Conservation (phyloP, 805 yeast species). For the Suhomyces vadensis region DNA sequence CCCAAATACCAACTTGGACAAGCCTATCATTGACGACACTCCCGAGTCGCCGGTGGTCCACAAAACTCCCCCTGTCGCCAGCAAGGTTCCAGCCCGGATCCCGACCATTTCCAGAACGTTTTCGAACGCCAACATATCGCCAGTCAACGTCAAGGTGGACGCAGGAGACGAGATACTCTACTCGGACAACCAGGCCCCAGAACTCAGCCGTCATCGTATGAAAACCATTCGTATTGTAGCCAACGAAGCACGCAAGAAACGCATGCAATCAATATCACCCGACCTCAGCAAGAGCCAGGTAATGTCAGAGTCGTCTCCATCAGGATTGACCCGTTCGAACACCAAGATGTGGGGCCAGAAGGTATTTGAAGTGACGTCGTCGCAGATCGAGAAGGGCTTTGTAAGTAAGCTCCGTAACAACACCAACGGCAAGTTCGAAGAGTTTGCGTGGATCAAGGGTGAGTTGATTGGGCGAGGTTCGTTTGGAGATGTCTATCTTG, state of each 20-base stretch:
- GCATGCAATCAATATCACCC: constrained; percentile 14
- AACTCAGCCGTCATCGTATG: constrained; percentile 57
- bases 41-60: constrained; percentile 50
- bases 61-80: neutral
- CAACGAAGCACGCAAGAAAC: constrained; percentile 65
- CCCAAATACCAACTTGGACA: constrained; percentile 89
- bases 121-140: constrained; percentile 44
- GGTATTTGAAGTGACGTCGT: constrained; percentile 85
- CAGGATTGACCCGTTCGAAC: constrained; percentile 62
- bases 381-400: constrained; percentile 59
- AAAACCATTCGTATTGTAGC: constrained; percentile 94
- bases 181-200: constrained; percentile 39
- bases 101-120: constrained; percentile 45
- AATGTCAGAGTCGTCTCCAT: neutral
- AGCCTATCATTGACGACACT: constrained; percentile 80
- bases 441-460: constrained; percentile 98
- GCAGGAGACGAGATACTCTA: constrained; percentile 38
- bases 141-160: constrained; percentile 24
- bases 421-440: constrained; percentile 65
- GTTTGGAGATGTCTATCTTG: constrained; percentile 90
- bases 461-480: constrained; percentile 96
- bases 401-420: constrained; percentile 65
- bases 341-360: constrained; percentile 98
- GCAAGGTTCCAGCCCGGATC: constrained; percentile 16
- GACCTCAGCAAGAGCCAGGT: constrained; percentile 23